Base-by-base conservation (phyloP, 345 rosid genomes). In the Schrenkiella parvula region DNA sequence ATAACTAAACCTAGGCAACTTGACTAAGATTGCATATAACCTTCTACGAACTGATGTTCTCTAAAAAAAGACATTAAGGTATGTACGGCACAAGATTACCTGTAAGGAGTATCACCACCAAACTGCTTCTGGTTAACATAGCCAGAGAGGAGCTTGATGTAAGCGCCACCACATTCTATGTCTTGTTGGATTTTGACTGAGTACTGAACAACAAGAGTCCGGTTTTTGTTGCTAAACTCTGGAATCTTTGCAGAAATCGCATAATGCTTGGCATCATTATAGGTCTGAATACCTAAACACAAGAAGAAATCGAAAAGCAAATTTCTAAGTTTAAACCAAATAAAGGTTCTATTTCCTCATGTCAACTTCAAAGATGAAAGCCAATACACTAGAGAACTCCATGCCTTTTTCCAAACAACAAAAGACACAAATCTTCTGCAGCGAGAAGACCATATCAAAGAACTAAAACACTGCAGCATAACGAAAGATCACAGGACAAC, bases 21-120 rank as follows among this genome's bases (percentile, higher is more conserved):
- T 46, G 42, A 14, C 41, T 44, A 55, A 35, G 39, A 55, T 6
- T 25, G 60, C 35, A 41, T 21, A 52, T 32, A 29, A 48, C 55
- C 28, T 58, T 58, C 1, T 19, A 41, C 19, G 29, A 59, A 28
- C 47, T 51, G 41, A 51, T 54, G 21, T 23, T 54, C 39, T 53
- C 19, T 31, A 15, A 5, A 34, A 63, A 32, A 54, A 44, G 13
- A 1, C 22, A 72, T 8, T 4, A 17, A 23, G 12, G 12, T 54
- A 31, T n/a, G n/a, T 12, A 64, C 21, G 71, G 26, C 55, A 64
- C 11, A 73, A 15, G 64, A 41, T 9, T 47, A 93, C 98, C 95
- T 89, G 79, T 89, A 93, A 56, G 98, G 98, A 55, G 98, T 88
- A 75, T 93, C 98, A n/a, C 98, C 98, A 43, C 98, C 98, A 81